A percentile compares a stretch with the other conserved stretches of the same genome.
Conservation (phyloP, 768 basidiomycete species). For the Hortiboletus flavorubellus region DNA sequence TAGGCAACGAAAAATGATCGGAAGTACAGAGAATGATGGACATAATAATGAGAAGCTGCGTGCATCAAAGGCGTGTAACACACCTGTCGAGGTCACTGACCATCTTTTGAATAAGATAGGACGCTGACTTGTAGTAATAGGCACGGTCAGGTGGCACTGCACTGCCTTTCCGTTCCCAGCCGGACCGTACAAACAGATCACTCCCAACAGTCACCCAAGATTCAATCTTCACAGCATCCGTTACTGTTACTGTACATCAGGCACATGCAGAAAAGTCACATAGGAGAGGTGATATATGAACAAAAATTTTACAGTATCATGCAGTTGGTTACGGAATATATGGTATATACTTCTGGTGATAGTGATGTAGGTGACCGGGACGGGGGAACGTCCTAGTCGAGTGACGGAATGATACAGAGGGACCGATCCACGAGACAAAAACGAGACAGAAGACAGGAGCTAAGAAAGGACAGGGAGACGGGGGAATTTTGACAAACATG, state of each 20-base stretch:
- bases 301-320: slow-evolving; percentile 33
- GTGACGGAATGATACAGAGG: slow-evolving; percentile 23
- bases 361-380: slow-evolving; percentile 18
- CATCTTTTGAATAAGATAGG: slow-evolving; percentile 35
- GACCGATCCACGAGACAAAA: slow-evolving; percentile 17
- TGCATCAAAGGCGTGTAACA: slow-evolving; percentile 35
- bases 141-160: slow-evolving; percentile 24
- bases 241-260: slow-evolving; percentile 23
- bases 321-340: slow-evolving; percentile 30
- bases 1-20: slow-evolving; percentile 21
- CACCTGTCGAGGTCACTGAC: slow-evolving; percentile 58
- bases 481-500: not conserved
- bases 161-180: slow-evolving; percentile 20
- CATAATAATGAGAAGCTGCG: slow-evolving; percentile 18
- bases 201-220: slow-evolving; percentile 6
- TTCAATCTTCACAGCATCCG: slow-evolving; percentile 11
- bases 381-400: slow-evolving; percentile 1
- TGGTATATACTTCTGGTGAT: slow-evolving; percentile 30
- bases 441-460: slow-evolving; percentile 5
- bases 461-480: not conserved
- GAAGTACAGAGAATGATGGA: slow-evolving; percentile 24
- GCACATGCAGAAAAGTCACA: slow-evolving; percentile 17
- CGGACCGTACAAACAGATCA: slow-evolving; percentile 4
- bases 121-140: slow-evolving; percentile 31
- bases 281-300: slow-evolving; percentile 22